Percentiles rank a stretch among this genome's conserved stretches.
Conservation (phyloP, 2,329 filamentous ascomycete species). For the Curvularia sp. region DNA sequence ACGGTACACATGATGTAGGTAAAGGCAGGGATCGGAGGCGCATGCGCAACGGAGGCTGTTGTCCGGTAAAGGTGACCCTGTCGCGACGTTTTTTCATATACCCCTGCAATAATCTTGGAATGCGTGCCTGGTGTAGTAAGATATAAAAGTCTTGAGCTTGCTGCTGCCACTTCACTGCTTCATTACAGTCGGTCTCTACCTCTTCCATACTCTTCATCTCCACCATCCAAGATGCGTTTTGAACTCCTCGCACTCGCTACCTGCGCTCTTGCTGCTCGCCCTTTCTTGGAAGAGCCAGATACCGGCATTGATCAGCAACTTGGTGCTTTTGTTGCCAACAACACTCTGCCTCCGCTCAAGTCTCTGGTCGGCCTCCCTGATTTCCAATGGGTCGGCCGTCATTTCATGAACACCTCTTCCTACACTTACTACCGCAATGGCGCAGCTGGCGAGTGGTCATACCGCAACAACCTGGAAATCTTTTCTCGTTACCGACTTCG, state of each 20-base stretch:
- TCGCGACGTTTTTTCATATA: background rate
- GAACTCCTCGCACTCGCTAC: conserved; percentile 31
- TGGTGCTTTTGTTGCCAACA: conserved; percentile 29
- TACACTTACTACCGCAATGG: conserved; percentile 67
- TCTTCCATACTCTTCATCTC: conserved; percentile 6
- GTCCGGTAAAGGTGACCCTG: conserved; percentile 4
- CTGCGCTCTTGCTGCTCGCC: conserved; percentile 42
- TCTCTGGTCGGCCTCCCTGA: conserved; percentile 60
- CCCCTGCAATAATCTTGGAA: conserved; percentile 5
- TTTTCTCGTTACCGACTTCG: conserved; percentile 59
- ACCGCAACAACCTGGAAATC: conserved; percentile 65
- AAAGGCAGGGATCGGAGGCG: conserved; percentile 6
- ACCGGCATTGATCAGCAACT: conserved; percentile 45
- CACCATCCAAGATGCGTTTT: conserved; percentile 33
- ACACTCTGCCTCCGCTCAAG: conserved; percentile 54
- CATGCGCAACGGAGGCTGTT: background rate
- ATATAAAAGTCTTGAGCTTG: conserved; percentile 18
- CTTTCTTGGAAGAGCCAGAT: conserved; percentile 48
- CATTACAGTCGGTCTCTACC: conserved; percentile 6
- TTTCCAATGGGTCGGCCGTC: conserved; percentile 62
- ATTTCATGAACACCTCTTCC: conserved; percentile 56
- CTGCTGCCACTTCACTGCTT: background rate
- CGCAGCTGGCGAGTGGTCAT: conserved; percentile 63
- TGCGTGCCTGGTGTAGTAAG: background rate
- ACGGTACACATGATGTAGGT: conserved; percentile 5